Evolutionary conservation across 1,139 yeast species (phyloP).

Genomic region (Candida anutae): DNA sequence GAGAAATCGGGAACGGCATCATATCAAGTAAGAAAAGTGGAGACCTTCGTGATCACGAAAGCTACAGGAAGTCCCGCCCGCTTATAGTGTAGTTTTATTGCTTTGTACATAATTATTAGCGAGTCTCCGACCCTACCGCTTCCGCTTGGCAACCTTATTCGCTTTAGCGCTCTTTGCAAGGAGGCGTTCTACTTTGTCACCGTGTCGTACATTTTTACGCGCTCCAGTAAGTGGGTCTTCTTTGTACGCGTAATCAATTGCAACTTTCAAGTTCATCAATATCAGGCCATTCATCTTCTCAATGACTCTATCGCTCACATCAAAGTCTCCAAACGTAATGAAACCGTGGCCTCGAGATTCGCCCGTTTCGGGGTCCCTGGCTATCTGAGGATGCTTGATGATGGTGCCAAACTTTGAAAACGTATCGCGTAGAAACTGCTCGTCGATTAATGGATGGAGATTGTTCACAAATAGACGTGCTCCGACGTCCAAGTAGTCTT

Average conservation of each 20-base stretch:
- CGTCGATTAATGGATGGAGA: constrained; percentile 64
- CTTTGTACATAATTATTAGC: constrained; percentile 10
- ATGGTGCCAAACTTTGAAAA: constrained; percentile 68
- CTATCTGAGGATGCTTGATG: constrained; percentile 43
- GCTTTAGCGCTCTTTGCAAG: constrained; percentile 61
- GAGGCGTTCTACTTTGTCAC: constrained; percentile 70
- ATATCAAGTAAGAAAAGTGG: too few species aligned
- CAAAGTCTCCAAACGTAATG: constrained; percentile 51
- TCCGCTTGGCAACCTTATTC: constrained; percentile 14
- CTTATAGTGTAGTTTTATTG: neutral
- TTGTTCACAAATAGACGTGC: constrained; percentile 73
- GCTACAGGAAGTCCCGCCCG: too few species aligned
- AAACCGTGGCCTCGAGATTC: constrained; percentile 61
- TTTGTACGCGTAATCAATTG: constrained; percentile 67
- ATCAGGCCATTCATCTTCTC: constrained; percentile 61
- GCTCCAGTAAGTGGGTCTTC: constrained; percentile 33
- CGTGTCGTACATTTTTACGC: constrained; percentile 51
- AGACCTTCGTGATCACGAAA: too few species aligned
- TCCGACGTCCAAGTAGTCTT: constrained; percentile 45
- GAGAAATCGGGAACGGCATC: too few species aligned
- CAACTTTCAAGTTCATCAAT: constrained; percentile 58
- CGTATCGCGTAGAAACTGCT: constrained; percentile 46
- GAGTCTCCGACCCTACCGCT: constrained; percentile 46
- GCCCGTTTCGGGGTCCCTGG: constrained; percentile 42
- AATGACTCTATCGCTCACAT: constrained; percentile 66